Base-by-base conservation (phyloP, 2,329 filamentous ascomycete species). In the Fusarium sp. region DNA sequence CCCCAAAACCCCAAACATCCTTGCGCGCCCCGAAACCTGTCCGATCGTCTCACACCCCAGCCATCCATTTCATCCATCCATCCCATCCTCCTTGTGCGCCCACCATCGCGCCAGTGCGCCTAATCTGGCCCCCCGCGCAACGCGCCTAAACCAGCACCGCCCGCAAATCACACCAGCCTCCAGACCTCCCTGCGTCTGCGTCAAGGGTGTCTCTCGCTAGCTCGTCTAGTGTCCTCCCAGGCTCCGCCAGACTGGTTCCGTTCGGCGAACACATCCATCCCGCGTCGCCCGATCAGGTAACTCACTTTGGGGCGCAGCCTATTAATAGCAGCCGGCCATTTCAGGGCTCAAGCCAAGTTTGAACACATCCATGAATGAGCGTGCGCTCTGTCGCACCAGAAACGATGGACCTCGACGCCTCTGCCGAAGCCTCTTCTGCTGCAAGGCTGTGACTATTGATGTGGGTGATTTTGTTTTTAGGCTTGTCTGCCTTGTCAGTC, bases 101-200 rank as follows among this genome's bases (percentile, higher is more conserved):
- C 30, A 32, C 30, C 30, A 78, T 66, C 60, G 75, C 76, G 76
- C 61, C 73, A 78, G 71, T 77, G 73, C 76, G 76, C 63, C 72
- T 77, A 78, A 70, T 67, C 45, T 48, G 20, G 23, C 45, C 25
- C 37, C 48, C 48, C 20, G 27, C 52, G 63, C 35, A 62, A 37
- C 76, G 76, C 76, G 76, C 45, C 69, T 75, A 75, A 70, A 56
- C 32, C 27, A 52, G 39, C 69, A 76, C 66, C 73, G 61, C 65
- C 73, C 34, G 37, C 76, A 75, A 78, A 78, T 76, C 76, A 78
- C 30, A 70, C 61, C 58, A 66, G 56, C 18, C 35, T 32, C 34
- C 63, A 68, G 25, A 61, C 73, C 71, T 68, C 73, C 73, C 67
- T 66, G 73, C 63, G 70, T 56, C 45, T 64, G 58, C 64, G 56